Conservation (phyloP, 2,329 filamentous ascomycete genomes). For the Aspergillus fumigatiaffinis region DNA sequence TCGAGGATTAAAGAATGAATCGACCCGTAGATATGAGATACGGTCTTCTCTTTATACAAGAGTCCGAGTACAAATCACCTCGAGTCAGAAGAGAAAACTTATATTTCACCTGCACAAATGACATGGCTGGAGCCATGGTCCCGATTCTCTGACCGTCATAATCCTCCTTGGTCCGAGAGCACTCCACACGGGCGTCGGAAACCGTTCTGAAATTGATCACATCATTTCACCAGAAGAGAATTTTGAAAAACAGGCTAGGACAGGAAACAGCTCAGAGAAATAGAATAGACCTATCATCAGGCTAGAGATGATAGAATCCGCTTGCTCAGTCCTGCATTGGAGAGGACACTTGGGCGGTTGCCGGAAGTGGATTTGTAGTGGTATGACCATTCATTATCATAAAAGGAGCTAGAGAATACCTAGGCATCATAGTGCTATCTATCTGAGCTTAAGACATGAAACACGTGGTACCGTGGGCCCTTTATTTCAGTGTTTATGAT, state of each 20-base stretch:
- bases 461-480: slow-evolving; percentile 11
- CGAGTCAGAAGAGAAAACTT: neutral
- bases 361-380: neutral
- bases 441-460: slow-evolving; percentile 1
- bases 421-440: neutral
- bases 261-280: neutral
- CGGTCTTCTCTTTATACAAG: neutral
- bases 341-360: neutral
- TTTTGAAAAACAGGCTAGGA: neutral
- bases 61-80: neutral
- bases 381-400: slow-evolving; percentile 4
- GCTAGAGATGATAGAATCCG: neutral
- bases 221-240: neutral
- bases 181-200: neutral
- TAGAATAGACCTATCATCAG: neutral
- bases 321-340: neutral
- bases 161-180: neutral
- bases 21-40: neutral
- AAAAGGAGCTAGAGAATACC: neutral
- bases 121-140: neutral
- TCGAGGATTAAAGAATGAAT: neutral
- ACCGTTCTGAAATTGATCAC: neutral
- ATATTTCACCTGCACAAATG: neutral
- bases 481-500: neutral
- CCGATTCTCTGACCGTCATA: neutral